A percentile compares a stretch with the other conserved stretches of the same genome.
phyloP scores from a whole-genome alignment of 164 flowering plant species.

The Magnolia changhungtana region DNA sequence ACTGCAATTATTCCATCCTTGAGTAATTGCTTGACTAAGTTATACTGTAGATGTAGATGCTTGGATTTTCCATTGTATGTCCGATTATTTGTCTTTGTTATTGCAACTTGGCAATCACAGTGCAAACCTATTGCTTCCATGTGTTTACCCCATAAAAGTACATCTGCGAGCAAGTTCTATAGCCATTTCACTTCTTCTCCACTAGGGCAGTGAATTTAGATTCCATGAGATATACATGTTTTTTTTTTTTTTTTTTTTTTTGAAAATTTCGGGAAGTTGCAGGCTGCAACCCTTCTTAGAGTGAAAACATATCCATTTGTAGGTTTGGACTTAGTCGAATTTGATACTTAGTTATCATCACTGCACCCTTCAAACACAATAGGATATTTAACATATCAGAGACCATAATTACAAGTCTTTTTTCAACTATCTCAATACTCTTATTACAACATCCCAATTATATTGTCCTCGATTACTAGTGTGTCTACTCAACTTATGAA shows the following conservation, averaged over 20 bases:
- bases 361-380: background rate
- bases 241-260: background rate
- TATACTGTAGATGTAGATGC: background rate
- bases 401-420: background rate
- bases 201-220: background rate
- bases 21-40: background rate
- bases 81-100: background rate
- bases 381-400: background rate
- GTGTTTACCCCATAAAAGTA: background rate
- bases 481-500: background rate
- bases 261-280: background rate
- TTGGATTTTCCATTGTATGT: background rate
- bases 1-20: background rate
- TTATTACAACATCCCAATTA: background rate
- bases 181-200: background rate
- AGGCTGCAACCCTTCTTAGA: background rate
- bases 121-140: background rate
- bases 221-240: background rate
- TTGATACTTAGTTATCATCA: background rate
- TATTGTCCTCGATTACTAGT: background rate
- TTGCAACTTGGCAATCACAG: background rate
- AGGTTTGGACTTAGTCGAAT: background rate
- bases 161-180: background rate
- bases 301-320: background rate
- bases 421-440: background rate